Conservation (phyloP, 495 filamentous ascomycete species). For the Hypoxylon lienhwacheense region DNA sequence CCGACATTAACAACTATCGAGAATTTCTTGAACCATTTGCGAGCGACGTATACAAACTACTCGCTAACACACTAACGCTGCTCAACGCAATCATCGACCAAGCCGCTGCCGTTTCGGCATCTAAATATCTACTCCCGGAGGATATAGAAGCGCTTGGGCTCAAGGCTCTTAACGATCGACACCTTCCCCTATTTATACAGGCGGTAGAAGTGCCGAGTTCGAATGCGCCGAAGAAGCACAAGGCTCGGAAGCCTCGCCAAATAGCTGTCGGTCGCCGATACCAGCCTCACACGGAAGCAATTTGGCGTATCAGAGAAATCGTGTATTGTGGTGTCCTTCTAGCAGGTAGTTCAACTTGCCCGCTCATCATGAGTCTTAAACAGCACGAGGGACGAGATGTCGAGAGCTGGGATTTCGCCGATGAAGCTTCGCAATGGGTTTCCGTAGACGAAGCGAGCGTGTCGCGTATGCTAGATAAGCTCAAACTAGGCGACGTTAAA, state of each 20-base stretch:
- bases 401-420: conserved; percentile 33
- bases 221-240: conserved; percentile 11
- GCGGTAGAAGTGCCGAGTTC: conserved; percentile 9
- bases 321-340: conserved; percentile 40
- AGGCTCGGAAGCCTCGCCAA: conserved; percentile 32
- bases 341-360: conserved; percentile 26
- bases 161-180: conserved; percentile 41
- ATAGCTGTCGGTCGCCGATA: conserved; percentile 36
- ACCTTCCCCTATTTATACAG: conserved; percentile 30
- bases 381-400: conserved; percentile 21
- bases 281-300: conserved; percentile 33
- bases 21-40: conserved; percentile 47
- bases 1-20: conserved; percentile 43
- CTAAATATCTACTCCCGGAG: conserved; percentile 43
- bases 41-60: conserved; percentile 42
- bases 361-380: conserved; percentile 20
- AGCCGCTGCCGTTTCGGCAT: conserved; percentile 27
- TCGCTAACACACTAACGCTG: conserved; percentile 42
- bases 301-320: conserved; percentile 42
- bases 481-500: conserved; percentile 23
- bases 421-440: conserved; percentile 11
- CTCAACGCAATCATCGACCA: conserved; percentile 39
- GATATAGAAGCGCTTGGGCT: conserved; percentile 49
- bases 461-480: conserved; percentile 29
- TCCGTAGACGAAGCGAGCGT: conserved; percentile 21